phyloP scores from a whole-genome alignment of 139 green algal species.

The Edaphochlamys debaryana region DNA sequence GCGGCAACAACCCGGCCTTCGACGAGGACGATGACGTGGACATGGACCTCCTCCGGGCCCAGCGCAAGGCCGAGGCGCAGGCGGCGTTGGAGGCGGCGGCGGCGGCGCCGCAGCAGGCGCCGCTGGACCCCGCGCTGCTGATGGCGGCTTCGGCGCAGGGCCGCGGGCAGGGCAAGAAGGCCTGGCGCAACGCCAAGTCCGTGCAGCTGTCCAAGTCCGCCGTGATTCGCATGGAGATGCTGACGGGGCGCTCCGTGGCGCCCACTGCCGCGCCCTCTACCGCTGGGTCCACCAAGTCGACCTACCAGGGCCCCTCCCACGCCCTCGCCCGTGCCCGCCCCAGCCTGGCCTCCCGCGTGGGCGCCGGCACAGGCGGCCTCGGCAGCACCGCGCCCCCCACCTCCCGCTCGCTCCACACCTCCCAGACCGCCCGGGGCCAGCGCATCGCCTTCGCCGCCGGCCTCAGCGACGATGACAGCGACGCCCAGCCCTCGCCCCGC shows the following conservation, averaged over 20 bases:
- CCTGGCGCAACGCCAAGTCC: background rate
- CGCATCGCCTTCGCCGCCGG: too few species aligned
- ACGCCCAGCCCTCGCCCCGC: too few species aligned
- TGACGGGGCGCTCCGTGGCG: background rate
- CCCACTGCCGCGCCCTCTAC: too few species aligned
- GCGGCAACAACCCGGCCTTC: background rate
- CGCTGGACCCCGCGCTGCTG: background rate
- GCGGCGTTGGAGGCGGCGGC: background rate
- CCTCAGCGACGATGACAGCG: too few species aligned
- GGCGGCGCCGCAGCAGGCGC: background rate
- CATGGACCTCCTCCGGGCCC: slow-evolving; percentile 9
- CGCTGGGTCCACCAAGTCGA: too few species aligned
- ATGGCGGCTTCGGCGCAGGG: background rate
- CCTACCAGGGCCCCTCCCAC: too few species aligned
- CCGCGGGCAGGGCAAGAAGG: background rate
- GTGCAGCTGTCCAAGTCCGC: slow-evolving; percentile 20
- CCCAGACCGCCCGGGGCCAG: too few species aligned
- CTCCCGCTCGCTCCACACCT: too few species aligned
- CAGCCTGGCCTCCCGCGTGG: too few species aligned
- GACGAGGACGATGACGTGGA: slow-evolving; percentile 21
- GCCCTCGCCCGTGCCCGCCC: too few species aligned
- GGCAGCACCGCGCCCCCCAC: too few species aligned
- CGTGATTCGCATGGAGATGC: slow-evolving; percentile 41
- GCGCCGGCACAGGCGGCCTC: too few species aligned
- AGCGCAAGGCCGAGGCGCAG: background rate